A percentile compares a stretch with the other conserved stretches of the same genome.
These are phyloP conservation scores for Saccharomycopsis javanensis DNA, from an alignment of 805 yeast genomes.

Conservation along the genomic window DNA sequence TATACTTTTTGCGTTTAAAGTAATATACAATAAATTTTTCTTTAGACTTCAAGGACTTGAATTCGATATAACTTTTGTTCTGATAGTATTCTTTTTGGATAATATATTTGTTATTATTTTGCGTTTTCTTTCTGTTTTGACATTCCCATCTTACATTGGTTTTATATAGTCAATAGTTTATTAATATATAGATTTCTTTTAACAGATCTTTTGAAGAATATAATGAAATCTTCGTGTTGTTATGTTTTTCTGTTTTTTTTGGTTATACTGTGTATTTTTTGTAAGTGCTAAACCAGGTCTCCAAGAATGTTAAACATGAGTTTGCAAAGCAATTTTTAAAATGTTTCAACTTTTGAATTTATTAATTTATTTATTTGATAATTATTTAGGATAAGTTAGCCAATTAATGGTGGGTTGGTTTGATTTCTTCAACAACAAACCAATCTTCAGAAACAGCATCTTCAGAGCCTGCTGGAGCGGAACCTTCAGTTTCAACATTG, in stretches of 20 bases:
- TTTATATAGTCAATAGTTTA: not conserved
- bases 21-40: not conserved
- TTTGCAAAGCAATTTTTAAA: not conserved
- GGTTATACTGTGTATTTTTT: not conserved
- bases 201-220: not conserved
- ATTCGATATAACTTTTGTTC: too few species aligned
- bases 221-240: not conserved
- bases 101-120: too few species aligned
- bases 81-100: not conserved
- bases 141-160: too few species aligned
- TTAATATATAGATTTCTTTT: not conserved
- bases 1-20: too few species aligned
- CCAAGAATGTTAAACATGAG: not conserved
- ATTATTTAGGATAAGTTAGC: not conserved
- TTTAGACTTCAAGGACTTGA: not conserved
- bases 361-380: not conserved
- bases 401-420: conserved; percentile 34
- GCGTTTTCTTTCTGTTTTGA: too few species aligned
- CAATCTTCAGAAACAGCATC: conserved; percentile 47
- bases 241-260: not conserved
- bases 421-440: conserved; percentile 70
- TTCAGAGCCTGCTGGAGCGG: conserved; percentile 38
- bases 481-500: conserved; percentile 64
- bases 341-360: not conserved
- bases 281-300: not conserved